Evolutionary conservation across 176 grass and related monocot genomes (phyloP).

Genomic region (Cenchrus fungigraminus): DNA sequence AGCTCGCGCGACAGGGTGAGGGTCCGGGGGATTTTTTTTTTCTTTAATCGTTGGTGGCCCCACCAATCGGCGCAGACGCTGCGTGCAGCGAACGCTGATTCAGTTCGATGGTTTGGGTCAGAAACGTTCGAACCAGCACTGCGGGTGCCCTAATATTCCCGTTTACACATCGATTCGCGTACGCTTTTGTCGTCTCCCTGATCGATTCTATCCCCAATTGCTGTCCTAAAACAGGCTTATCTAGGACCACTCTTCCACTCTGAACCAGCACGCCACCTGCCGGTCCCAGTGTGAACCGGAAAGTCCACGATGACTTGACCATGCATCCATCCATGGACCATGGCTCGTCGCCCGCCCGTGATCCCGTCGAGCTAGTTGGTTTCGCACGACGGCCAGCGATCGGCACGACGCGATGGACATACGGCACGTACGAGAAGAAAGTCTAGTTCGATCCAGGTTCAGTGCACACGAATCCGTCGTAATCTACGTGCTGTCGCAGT

Average conservation of each 20-base stretch:
- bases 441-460: not conserved
- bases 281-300: not conserved
- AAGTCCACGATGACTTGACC: not conserved
- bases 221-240: not conserved
- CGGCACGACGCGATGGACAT: too few relatives aligned
- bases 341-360: not conserved
- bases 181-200: not conserved
- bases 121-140: too few relatives aligned
- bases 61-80: too few relatives aligned
- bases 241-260: not conserved
- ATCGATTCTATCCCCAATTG: not conserved
- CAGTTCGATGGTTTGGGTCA: too few relatives aligned
- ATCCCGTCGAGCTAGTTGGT: not conserved
- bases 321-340: not conserved
- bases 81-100: too few relatives aligned
- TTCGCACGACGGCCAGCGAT: not conserved
- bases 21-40: too few relatives aligned
- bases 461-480: not conserved
- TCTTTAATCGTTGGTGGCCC: too few relatives aligned
- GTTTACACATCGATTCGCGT: too few relatives aligned
- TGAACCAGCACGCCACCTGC: not conserved
- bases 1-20: too few relatives aligned
- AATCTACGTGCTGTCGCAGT: not conserved
- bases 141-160: not conserved
- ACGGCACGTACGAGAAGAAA: too few relatives aligned